A percentile compares a stretch with the other conserved stretches of the same genome.
These are phyloP conservation scores for Neurospora tetraspora DNA, from an alignment of 495 filamentous ascomycete species.

Conservation along the genomic window DNA sequence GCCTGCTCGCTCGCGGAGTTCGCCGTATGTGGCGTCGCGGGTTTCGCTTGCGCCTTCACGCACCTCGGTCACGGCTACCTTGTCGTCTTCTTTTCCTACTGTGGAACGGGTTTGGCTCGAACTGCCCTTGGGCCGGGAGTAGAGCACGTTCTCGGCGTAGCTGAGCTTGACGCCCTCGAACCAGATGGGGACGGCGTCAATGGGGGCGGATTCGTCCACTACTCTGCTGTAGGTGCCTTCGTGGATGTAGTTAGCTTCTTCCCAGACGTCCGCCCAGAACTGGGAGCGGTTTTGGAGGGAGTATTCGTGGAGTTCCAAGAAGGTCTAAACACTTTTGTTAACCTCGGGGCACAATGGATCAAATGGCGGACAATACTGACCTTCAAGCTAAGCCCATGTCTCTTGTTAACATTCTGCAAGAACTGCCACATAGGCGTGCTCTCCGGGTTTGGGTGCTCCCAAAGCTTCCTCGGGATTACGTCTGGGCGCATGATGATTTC, in stretches of 20 bases:
- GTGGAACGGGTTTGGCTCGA: constrained; percentile 26
- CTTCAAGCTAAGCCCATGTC: constrained; percentile 31
- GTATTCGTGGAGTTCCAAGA: constrained; percentile 53
- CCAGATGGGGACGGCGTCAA: constrained; percentile 60
- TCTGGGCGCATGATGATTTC: not conserved
- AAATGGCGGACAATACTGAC: constrained; percentile 15
- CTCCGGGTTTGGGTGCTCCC: constrained; percentile 46
- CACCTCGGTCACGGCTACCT: constrained; percentile 59
- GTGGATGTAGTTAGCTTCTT: constrained; percentile 48
- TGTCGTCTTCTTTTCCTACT: constrained; percentile 55
- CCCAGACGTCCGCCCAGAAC: constrained; percentile 60
- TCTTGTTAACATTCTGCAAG: constrained; percentile 38
- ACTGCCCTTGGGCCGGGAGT: constrained; percentile 26
- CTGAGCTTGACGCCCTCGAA: constrained; percentile 55
- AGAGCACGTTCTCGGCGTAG: constrained; percentile 56
- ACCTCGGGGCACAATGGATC: not conserved
- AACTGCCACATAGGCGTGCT: constrained; percentile 42
- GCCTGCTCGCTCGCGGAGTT: constrained; percentile 47
- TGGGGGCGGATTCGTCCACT: constrained; percentile 57
- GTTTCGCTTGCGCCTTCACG: constrained; percentile 55
- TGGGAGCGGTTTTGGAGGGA: constrained; percentile 48
- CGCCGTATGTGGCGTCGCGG: constrained; percentile 50
- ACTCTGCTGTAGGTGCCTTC: constrained; percentile 46
- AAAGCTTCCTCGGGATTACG: not conserved
- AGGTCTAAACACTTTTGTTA: constrained; percentile 32